Conservation (phyloP, 495 filamentous ascomycete species). For the Jackrogersella multiformis region DNA sequence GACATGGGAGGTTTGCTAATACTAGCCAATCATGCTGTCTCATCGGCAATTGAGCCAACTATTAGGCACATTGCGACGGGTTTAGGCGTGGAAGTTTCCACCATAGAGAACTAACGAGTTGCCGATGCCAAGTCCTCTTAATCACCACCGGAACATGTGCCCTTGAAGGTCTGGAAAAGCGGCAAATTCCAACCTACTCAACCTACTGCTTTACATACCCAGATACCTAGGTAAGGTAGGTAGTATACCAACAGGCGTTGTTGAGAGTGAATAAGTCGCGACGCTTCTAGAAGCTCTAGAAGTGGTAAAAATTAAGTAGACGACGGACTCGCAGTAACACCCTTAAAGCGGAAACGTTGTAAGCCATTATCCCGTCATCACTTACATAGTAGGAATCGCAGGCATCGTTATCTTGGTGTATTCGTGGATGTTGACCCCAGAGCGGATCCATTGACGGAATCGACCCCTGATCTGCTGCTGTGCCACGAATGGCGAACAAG, state of each 20-base stretch:
- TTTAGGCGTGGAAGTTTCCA: constrained; percentile 36
- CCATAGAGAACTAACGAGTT: constrained; percentile 21
- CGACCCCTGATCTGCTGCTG: constrained; percentile 31
- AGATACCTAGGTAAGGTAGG: no score
- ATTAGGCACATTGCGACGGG: constrained; percentile 39
- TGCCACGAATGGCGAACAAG: constrained; percentile 15
- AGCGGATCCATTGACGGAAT: constrained; percentile 18
- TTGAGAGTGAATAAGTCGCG: constrained; percentile 27
- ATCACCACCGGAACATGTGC: constrained; percentile 27
- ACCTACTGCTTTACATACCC: constrained; percentile 1
- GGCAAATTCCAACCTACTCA: constrained; percentile 29
- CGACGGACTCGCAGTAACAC: constrained; percentile 3
- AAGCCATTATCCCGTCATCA: constrained; percentile 7
- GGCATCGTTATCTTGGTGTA: constrained; percentile 18
- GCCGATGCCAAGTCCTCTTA: constrained; percentile 35
- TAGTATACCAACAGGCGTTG: no score
- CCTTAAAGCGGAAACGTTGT: constrained; percentile 5
- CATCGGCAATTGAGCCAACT: constrained; percentile 33
- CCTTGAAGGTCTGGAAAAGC: constrained; percentile 16
- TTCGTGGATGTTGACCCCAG: constrained; percentile 12
- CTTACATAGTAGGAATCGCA: background rate
- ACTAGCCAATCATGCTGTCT: constrained; percentile 19
- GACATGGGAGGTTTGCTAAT: constrained; percentile 9
- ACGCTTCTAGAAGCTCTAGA: constrained; percentile 41
- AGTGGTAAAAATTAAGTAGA: constrained; percentile 23